Conservation (phyloP, 129 eudicot species). For the Flaveria trinervia region DNA sequence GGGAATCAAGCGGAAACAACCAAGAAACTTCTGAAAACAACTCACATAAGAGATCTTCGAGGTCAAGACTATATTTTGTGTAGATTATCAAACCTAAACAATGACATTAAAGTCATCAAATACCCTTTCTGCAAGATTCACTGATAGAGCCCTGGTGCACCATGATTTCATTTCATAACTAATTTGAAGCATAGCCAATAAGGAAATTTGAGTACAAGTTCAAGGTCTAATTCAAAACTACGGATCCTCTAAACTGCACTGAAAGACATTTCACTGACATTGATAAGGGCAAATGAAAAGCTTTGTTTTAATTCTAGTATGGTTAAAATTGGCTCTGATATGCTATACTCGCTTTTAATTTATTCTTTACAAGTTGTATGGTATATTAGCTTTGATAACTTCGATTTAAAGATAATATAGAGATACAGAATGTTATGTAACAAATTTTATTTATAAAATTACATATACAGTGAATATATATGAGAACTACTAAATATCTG, state of each 20-base stretch:
- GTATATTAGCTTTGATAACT: neutral
- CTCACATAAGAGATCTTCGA: constrained; percentile 61
- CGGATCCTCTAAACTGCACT: neutral
- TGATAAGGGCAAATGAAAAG: neutral
- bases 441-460: too few relatives aligned
- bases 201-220: neutral
- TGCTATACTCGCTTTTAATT: too few relatives aligned
- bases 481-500: too few relatives aligned
- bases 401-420: neutral
- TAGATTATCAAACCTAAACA: neutral
- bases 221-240: neutral
- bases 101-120: neutral
- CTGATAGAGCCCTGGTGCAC: neutral
- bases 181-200: neutral
- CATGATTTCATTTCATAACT: neutral
- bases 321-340: neutral
- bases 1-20: constrained; percentile 60
- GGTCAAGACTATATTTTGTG: constrained; percentile 21
- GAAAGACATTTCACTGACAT: neutral
- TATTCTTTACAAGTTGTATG: too few relatives aligned
- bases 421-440: too few relatives aligned
- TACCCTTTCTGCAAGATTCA: neutral
- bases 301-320: neutral
- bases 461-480: too few relatives aligned
- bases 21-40: constrained; percentile 64